Conservation (phyloP, 1,284 basidiomycete genomes). For the Irpex sp. region DNA sequence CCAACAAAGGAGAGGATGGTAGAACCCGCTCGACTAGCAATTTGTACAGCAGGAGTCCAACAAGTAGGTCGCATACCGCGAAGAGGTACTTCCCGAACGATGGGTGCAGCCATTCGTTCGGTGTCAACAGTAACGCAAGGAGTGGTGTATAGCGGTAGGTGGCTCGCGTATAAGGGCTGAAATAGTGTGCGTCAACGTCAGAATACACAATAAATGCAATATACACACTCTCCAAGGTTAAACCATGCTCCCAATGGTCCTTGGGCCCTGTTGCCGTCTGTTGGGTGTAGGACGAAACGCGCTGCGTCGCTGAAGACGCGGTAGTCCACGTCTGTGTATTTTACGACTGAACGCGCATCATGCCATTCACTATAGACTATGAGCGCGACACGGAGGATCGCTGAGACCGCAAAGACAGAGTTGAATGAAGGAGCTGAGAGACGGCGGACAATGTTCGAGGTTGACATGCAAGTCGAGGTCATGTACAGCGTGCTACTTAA, state of each 20-base stretch:
- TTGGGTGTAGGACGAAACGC: slow-evolving; percentile 55
- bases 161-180: slow-evolving; percentile 86
- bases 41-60: slow-evolving; percentile 76
- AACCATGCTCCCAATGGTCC: slow-evolving; percentile 54
- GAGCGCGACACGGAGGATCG: slow-evolving; percentile 61
- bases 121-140: slow-evolving; percentile 78
- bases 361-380: slow-evolving; percentile 89
- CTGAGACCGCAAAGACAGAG: slow-evolving; percentile 50
- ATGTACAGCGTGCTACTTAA: too few relatives aligned
- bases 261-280: slow-evolving; percentile 48
- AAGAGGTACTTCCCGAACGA: slow-evolving; percentile 92
- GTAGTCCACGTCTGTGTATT: slow-evolving; percentile 98
- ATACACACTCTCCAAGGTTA: slow-evolving; percentile 65
- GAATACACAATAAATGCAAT: not conserved
- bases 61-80: slow-evolving; percentile 79
- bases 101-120: slow-evolving; percentile 77
- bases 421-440: slow-evolving; percentile 42
- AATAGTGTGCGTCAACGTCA: slow-evolving; percentile 9
- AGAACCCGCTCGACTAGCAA: slow-evolving; percentile 57
- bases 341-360: slow-evolving; percentile 77
- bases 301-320: slow-evolving; percentile 93
- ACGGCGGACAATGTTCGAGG: slow-evolving; percentile 11
- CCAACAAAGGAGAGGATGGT: not conserved
- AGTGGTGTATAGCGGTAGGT: slow-evolving; percentile 98
- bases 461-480: not conserved